phyloP scores from a whole-genome alignment of 2,329 filamentous ascomycete genomes.

The Fusarium torreyae region DNA sequence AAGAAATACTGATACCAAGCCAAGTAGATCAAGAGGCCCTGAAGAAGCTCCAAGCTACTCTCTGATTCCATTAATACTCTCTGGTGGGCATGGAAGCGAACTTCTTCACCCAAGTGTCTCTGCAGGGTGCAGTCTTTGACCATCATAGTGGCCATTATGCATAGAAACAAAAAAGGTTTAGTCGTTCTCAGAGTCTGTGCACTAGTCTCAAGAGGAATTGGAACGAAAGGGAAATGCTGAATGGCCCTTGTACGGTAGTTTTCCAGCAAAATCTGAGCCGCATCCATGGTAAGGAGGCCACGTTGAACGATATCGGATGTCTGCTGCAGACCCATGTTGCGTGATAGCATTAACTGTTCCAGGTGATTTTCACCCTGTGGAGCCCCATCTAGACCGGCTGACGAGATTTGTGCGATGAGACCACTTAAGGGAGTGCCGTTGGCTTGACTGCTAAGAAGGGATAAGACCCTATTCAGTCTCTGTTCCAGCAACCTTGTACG shows the following conservation, averaged over 20 bases:
- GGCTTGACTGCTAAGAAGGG: slow-evolving; percentile 3
- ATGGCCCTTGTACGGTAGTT: slow-evolving; percentile 6
- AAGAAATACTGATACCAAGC: slow-evolving; percentile 31
- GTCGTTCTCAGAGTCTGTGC: background rate
- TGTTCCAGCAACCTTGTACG: slow-evolving; percentile 19
- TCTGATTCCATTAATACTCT: slow-evolving; percentile 24
- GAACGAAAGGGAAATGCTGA: slow-evolving; percentile 14
- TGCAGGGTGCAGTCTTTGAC: slow-evolving; percentile 20
- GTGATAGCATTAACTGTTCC: background rate
- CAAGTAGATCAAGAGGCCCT: slow-evolving; percentile 13
- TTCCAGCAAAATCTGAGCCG: background rate
- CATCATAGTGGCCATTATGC: slow-evolving; percentile 22
- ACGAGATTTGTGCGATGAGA: slow-evolving; percentile 2
- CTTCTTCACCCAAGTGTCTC: slow-evolving; percentile 9
- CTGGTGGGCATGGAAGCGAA: slow-evolving; percentile 12
- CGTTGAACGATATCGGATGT: slow-evolving; percentile 1
- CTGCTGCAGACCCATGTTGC: background rate
- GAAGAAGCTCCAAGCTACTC: slow-evolving; percentile 15
- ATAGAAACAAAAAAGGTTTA: slow-evolving; percentile 19
- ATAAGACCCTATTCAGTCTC: slow-evolving; percentile 3
- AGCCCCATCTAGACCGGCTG: background rate
- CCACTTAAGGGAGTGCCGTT: slow-evolving; percentile 12
- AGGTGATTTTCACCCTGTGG: fast-evolving
- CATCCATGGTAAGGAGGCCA: background rate
- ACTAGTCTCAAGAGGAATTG: background rate